Evolutionary conservation across 495 filamentous ascomycete genomes (phyloP).

Genomic region (Eremomyces bilateralis): DNA sequence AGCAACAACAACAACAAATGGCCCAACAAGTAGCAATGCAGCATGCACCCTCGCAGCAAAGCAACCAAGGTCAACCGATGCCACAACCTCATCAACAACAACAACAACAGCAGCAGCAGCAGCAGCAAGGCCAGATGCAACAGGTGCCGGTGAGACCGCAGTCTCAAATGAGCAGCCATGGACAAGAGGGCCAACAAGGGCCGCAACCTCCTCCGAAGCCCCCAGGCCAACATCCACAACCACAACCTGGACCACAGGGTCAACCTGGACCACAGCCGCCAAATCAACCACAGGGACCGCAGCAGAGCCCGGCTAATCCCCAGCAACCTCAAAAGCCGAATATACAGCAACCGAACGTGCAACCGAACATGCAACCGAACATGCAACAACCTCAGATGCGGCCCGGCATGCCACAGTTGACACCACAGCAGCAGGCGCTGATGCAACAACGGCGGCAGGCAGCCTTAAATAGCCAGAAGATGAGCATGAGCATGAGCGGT

Average conservation of each 20-base stretch:
- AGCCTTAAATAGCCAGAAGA: slow-evolving; percentile 4
- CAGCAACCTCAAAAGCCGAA: slow-evolving; percentile 12
- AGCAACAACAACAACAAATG: slow-evolving; percentile 24
- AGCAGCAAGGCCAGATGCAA: slow-evolving; percentile 17
- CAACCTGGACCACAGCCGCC: slow-evolving; percentile 20
- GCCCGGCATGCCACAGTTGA: slow-evolving; percentile 12
- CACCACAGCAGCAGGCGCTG: slow-evolving; percentile 19
- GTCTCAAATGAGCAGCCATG: too few relatives aligned
- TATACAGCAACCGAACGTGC: slow-evolving; percentile 16
- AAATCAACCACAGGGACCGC: slow-evolving; percentile 9
- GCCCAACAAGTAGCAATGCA: slow-evolving; percentile 18
- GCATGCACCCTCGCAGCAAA: slow-evolving; percentile 16
- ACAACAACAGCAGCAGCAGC: slow-evolving; percentile 23
- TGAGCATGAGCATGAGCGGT: slow-evolving; percentile 15
- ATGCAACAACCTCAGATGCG: slow-evolving; percentile 20
- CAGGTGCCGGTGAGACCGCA: slow-evolving; percentile 24
- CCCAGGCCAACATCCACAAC: slow-evolving; percentile 24
- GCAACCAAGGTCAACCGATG: slow-evolving; percentile 15
- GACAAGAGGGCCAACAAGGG: slow-evolving; percentile 4
- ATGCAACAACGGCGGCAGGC: slow-evolving; percentile 16
- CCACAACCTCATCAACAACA: slow-evolving; percentile 9
- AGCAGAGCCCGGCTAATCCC: slow-evolving; percentile 14
- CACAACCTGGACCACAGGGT: slow-evolving; percentile 23
- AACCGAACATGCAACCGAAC: slow-evolving; percentile 15
- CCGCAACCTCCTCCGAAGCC: slow-evolving; percentile 20